A percentile compares a stretch with the other conserved stretches of the same genome.
phyloP scores from a whole-genome alignment of 768 basidiomycete species.

The Tulasnella sp. region DNA sequence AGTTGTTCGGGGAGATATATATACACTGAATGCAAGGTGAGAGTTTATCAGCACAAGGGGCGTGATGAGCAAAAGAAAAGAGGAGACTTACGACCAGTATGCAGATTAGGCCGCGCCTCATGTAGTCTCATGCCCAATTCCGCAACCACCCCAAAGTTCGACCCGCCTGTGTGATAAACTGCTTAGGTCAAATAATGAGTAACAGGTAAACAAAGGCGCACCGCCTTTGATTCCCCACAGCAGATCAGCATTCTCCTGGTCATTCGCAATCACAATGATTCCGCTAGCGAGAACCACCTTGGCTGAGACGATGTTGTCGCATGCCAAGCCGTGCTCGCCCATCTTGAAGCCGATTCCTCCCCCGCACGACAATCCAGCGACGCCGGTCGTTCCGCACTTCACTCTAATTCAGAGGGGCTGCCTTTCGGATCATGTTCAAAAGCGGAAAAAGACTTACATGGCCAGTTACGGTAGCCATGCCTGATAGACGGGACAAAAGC shows the following conservation, averaged over 20 bases:
- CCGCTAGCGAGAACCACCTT: slow-evolving; percentile 10
- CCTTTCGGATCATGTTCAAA: background rate
- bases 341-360: slow-evolving; percentile 2
- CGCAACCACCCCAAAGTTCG: slow-evolving; percentile 12
- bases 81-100: background rate
- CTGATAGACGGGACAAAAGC: background rate
- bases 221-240: slow-evolving; percentile 13
- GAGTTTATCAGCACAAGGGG: background rate
- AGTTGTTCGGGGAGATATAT: background rate
- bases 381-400: background rate
- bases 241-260: slow-evolving; percentile 7
- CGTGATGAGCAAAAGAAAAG: too few species aligned
- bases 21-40: background rate
- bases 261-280: background rate
- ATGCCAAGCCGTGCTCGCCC: slow-evolving; percentile 6
- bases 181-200: background rate
- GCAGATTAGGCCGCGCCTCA: background rate
- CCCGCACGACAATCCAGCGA: background rate
- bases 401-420: background rate
- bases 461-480: background rate
- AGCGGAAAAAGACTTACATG: background rate
- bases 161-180: background rate
- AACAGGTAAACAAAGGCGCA: background rate
- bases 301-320: slow-evolving; percentile 14
- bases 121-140: slow-evolving; percentile 6